phyloP scores from a whole-genome alignment of 257 asterid species.

The Nicotiana undulata region DNA sequence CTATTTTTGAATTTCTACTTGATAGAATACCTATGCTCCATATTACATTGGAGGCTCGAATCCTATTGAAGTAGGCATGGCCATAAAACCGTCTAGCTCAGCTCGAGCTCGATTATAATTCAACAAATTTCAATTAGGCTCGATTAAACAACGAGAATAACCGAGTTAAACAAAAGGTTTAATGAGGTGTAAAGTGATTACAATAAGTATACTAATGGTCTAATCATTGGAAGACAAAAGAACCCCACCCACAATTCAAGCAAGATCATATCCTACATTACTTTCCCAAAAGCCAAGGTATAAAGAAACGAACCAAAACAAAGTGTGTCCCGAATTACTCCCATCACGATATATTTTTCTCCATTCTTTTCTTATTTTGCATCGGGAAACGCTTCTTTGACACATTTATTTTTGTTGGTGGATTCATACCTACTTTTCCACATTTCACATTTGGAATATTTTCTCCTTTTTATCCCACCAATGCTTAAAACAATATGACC shows the following conservation, averaged over 20 bases:
- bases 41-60: neutral
- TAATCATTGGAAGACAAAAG: slow-evolving; percentile 27
- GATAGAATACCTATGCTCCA: neutral
- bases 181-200: neutral
- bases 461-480: neutral
- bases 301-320: slow-evolving; percentile 24
- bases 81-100: too few relatives aligned
- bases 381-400: neutral
- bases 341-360: slow-evolving; percentile 9
- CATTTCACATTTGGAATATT: slow-evolving; percentile 2
- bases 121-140: too few relatives aligned
- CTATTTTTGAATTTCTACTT: too few relatives aligned
- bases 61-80: too few relatives aligned
- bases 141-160: neutral
- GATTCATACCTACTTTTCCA: slow-evolving; percentile 6
- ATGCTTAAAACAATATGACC: slow-evolving; percentile 1
- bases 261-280: neutral
- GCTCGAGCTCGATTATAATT: too few relatives aligned
- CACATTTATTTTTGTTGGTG: neutral
- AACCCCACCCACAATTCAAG: slow-evolving; percentile 25
- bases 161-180: neutral
- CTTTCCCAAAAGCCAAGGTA: slow-evolving; percentile 21
- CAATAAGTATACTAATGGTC: slow-evolving; percentile 8
- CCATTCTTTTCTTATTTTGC: neutral
- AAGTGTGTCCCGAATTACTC: slow-evolving; percentile 18